These are phyloP conservation scores for Pelargonium cotyledonis DNA, from an alignment of 441 rosid genomes.

Conservation along the genomic window DNA sequence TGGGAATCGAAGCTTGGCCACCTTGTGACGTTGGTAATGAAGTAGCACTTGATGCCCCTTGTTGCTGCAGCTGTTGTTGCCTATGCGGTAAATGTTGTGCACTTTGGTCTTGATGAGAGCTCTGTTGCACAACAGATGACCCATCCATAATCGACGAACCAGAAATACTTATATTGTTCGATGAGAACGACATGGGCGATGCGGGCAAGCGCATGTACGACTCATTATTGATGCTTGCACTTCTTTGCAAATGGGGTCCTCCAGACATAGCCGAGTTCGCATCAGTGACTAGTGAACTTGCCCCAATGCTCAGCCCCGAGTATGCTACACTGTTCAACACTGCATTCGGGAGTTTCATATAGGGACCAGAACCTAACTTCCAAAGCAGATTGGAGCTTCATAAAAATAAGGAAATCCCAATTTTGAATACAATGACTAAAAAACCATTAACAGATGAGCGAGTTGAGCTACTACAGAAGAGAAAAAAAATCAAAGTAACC, in stretches of 20 bases:
- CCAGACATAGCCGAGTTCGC: conserved; percentile 91
- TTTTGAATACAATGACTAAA: too few relatives aligned
- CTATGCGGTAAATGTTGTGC: conserved; percentile 50
- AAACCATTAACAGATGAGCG: too few relatives aligned
- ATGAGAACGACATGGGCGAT: conserved; percentile 90
- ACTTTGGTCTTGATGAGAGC: conserved; percentile 59
- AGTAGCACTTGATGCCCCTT: conserved; percentile 69
- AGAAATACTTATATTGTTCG: conserved; percentile 86
- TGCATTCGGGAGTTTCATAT: too few relatives aligned
- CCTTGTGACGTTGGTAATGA: conserved; percentile 60
- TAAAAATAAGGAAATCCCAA: too few relatives aligned
- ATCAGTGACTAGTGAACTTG: conserved; percentile 93
- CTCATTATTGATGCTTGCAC: conserved; percentile 89
- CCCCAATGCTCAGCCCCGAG: conserved; percentile 90
- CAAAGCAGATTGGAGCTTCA: too few relatives aligned
- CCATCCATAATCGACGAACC: conserved; percentile 87
- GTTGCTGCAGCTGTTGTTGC: conserved; percentile 31
- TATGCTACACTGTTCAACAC: conserved; percentile 76
- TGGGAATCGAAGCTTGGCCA: conserved; percentile 49
- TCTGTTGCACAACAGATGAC: conserved; percentile 66
- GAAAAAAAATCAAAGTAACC: too few relatives aligned
- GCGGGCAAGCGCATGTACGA: conserved; percentile 95
- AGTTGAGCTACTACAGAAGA: too few relatives aligned
- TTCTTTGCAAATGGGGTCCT: conserved; percentile 87
- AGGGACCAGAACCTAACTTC: too few relatives aligned